Conservation (phyloP, 805 yeast species). For the Clavispora carvajalis region DNA sequence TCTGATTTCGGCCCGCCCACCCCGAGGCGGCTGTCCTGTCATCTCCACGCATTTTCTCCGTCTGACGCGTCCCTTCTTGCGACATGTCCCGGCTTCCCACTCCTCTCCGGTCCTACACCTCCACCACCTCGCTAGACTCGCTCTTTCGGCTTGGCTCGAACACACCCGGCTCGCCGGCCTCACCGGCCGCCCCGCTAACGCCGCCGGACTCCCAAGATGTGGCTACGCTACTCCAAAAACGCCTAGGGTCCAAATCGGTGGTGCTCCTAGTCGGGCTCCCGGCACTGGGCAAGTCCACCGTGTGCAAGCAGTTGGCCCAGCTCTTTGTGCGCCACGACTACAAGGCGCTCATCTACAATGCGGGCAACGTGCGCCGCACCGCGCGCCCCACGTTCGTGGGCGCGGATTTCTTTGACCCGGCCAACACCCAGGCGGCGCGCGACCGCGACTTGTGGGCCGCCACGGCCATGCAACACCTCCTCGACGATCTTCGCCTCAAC, state of each 20-base stretch:
- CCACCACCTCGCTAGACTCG: constrained; percentile 26
- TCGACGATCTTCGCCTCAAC: constrained; percentile 24
- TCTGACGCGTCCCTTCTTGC: too few relatives aligned
- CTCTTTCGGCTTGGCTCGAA: constrained; percentile 17
- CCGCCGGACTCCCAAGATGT: constrained; percentile 9
- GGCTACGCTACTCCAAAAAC: constrained; percentile 9
- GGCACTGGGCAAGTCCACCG: constrained; percentile 38
- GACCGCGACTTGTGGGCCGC: constrained; percentile 34
- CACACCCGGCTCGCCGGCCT: constrained; percentile 15
- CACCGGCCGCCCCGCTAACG: constrained; percentile 8
- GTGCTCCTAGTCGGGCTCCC: constrained; percentile 38
- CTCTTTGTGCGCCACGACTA: constrained; percentile 9
- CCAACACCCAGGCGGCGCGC: constrained; percentile 22
- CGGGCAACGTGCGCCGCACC: constrained; percentile 47
- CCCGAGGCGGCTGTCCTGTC: too few relatives aligned
- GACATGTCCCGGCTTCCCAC: neutral
- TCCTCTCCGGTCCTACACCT: constrained; percentile 13
- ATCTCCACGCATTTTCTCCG: too few relatives aligned
- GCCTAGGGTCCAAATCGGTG: constrained; percentile 16
- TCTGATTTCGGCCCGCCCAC: too few relatives aligned
- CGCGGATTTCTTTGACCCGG: constrained; percentile 36
- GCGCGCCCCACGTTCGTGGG: constrained; percentile 20
- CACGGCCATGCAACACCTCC: constrained; percentile 26
- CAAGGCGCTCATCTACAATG: constrained; percentile 32
- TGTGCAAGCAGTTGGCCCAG: constrained; percentile 28